Percentiles rank a stretch among this genome's conserved stretches.
These are phyloP conservation scores for Glebionis coronaria DNA, from an alignment of 129 eudicot genomes.

Conservation along the genomic window DNA sequence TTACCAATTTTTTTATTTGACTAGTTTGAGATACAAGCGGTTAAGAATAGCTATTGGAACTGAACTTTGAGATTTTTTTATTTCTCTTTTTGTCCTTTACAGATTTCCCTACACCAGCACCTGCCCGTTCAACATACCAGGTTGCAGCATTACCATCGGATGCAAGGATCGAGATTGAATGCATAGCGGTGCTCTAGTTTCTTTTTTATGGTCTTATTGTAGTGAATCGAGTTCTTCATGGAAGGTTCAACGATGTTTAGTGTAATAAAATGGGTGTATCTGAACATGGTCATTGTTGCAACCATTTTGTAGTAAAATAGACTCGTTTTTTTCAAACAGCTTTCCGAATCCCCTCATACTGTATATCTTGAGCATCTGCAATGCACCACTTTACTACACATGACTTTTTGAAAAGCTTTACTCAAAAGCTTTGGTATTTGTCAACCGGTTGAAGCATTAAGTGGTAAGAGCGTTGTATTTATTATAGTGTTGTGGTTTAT, in stretches of 20 bases:
- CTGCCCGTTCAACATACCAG: conserved; percentile 96
- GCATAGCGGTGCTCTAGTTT: conserved; percentile 66
- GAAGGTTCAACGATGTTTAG: neutral
- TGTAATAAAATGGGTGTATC: conserved; percentile 11
- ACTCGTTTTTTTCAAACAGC: no score
- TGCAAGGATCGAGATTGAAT: conserved; percentile 86
- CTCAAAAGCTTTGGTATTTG: no score
- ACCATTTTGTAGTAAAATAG: neutral
- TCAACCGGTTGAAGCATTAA: no score
- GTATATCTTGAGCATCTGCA: no score
- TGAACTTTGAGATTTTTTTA: neutral
- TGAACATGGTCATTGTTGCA: conserved; percentile 8
- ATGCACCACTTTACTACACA: no score
- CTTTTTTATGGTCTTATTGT: conserved; percentile 2
- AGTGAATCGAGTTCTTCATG: conserved; percentile 9
- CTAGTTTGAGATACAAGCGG: neutral
- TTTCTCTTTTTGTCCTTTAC: conserved; percentile 24
- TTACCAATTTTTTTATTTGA: neutral
- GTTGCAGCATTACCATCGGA: conserved; percentile 92
- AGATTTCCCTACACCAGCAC: conserved; percentile 90
- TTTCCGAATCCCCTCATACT: no score
- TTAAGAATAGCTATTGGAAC: neutral
- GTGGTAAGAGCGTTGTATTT: no score
- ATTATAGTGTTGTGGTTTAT: no score
- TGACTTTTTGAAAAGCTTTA: no score